These are phyloP conservation scores for Uronychia binucleata DNA, from an alignment of 73 alveolate genomes.

Conservation along the genomic window DNA sequence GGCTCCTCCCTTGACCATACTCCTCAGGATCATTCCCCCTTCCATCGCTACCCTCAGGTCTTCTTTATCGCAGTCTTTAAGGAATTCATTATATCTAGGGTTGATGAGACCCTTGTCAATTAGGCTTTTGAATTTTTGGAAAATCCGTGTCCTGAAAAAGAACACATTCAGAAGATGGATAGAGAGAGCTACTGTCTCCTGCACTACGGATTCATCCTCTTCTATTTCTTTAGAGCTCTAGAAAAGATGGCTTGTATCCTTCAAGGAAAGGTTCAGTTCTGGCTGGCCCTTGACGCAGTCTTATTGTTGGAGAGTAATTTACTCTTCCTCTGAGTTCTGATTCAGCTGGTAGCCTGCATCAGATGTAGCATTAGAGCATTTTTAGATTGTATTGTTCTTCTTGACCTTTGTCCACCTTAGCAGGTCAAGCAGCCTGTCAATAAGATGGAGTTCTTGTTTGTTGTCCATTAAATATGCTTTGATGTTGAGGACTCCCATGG, in stretches of 20 bases:
- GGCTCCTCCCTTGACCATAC: background rate
- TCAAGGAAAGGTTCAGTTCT: too few species aligned
- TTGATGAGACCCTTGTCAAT: background rate
- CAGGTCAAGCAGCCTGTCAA: background rate
- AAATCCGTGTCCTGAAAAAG: background rate
- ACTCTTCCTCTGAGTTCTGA: too few species aligned
- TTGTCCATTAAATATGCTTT: background rate
- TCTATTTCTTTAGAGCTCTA: too few species aligned
- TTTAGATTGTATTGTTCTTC: too few species aligned
- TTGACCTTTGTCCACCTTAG: too few species aligned
- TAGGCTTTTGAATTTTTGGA: background rate
- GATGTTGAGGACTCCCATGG: background rate
- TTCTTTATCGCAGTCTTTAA: background rate
- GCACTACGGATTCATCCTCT: too few species aligned
- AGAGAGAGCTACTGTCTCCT: background rate
- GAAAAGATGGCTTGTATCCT: too few species aligned
- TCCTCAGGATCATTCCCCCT: background rate
- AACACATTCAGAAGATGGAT: background rate
- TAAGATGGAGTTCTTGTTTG: background rate
- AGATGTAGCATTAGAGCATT: too few species aligned
- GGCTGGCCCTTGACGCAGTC: too few species aligned
- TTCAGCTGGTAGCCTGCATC: too few species aligned
- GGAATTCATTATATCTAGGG: too few species aligned
- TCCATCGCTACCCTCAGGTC: background rate
- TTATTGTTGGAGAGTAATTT: too few species aligned